These are phyloP conservation scores for Maudiozyma humilis DNA, from an alignment of 1,139 yeast genomes.

Conservation along the genomic window DNA sequence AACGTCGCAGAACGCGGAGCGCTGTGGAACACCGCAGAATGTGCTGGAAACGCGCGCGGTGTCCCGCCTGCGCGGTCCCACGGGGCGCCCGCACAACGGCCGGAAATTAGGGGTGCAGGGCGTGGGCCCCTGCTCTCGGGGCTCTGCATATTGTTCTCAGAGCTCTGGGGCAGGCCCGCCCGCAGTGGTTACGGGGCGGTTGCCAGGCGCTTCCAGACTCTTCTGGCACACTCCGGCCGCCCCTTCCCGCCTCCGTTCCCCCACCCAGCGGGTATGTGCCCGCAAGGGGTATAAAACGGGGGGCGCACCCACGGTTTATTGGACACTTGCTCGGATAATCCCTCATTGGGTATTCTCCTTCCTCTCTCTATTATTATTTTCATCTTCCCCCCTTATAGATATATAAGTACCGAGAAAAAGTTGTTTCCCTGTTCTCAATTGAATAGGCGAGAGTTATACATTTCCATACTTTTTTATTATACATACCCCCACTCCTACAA, in stretches of 20 bases:
- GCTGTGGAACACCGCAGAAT: background rate
- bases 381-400: background rate
- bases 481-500: slow-evolving; percentile 5
- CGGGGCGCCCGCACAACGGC: no score
- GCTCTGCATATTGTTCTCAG: no score
- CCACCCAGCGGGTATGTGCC: no score
- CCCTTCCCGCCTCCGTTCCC: background rate
- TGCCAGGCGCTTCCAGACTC: background rate
- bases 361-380: background rate
- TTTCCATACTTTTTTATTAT: background rate
- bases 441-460: no score
- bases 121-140: no score
- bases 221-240: background rate
- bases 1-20: no score
- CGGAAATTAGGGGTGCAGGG: no score
- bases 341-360: background rate
- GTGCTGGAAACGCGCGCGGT: background rate
- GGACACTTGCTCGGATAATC: background rate
- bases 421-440: no score
- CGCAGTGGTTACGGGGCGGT: no score
- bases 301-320: background rate
- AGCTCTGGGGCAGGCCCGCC: no score
- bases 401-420: slow-evolving; percentile 1
- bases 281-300: background rate
- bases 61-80: no score